A percentile compares a stretch with the other conserved stretches of the same genome.
Evolutionary conservation across 805 yeast species (phyloP).

Genomic region (Kuraishia capsulata): DNA sequence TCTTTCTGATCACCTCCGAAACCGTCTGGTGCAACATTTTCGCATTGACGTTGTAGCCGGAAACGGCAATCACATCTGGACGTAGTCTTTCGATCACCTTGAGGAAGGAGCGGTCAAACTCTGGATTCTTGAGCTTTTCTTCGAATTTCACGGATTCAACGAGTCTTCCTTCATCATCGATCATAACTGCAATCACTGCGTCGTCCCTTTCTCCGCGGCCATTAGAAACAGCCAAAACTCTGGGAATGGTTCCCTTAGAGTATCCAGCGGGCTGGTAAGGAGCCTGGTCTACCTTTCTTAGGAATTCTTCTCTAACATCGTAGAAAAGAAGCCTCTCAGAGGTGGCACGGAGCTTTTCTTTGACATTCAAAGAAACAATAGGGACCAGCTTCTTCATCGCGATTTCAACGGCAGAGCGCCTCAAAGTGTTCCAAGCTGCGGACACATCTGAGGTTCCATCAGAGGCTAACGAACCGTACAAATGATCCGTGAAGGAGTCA

Average conservation of each 20-base stretch:
- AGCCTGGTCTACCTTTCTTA: slow-evolving; percentile 79
- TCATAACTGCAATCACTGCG: slow-evolving; percentile 74
- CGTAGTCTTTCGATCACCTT: slow-evolving; percentile 50
- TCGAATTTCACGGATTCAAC: slow-evolving; percentile 73
- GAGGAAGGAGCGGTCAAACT: slow-evolving; percentile 57
- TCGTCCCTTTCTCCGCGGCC: slow-evolving; percentile 84
- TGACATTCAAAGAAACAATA: slow-evolving; percentile 63
- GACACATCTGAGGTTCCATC: slow-evolving; percentile 74
- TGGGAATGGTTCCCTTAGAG: slow-evolving; percentile 75
- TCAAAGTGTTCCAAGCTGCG: slow-evolving; percentile 70
- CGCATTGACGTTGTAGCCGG: slow-evolving; percentile 77
- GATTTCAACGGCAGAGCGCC: slow-evolving; percentile 55
- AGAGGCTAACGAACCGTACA: slow-evolving; percentile 50
- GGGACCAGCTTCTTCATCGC: slow-evolving; percentile 64
- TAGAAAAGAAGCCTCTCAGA: slow-evolving; percentile 65
- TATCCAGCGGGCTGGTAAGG: slow-evolving; percentile 79
- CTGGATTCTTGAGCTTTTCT: slow-evolving; percentile 54
- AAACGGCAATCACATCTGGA: slow-evolving; percentile 87
- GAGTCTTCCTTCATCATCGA: slow-evolving; percentile 76
- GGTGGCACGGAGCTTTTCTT: slow-evolving; percentile 70
- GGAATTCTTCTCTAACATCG: slow-evolving; percentile 62
- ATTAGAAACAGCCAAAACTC: slow-evolving; percentile 70
- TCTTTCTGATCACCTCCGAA: slow-evolving; percentile 44
- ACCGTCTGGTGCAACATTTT: slow-evolving; percentile 51
- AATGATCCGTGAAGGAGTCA: slow-evolving; percentile 35